Evolutionary conservation across 306 rosid genomes (phyloP), one percentile per base, ranked within the genome.

Genomic region (Lithocarpus polystachyus): DNA sequence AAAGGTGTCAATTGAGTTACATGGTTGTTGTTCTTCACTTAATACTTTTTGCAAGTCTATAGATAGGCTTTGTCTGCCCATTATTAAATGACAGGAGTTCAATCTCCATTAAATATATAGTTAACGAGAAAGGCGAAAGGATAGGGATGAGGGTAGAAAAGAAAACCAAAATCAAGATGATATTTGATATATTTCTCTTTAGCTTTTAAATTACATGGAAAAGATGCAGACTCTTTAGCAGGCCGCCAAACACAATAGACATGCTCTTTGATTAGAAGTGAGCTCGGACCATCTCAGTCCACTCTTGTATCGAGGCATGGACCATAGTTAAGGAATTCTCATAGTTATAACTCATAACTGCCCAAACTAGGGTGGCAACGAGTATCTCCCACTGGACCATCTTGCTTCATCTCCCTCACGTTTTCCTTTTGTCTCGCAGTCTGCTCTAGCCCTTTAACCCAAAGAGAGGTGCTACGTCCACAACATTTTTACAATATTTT

Each of bases 121-220:
- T 59, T 18, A 68, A 1, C 4, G 28, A 5, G 55, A 76, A 82
- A 68, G 57, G 70, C 40, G 62, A 20, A 22, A 71, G 80, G 83
- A 79, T 82, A 48, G 65, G 82, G 86, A 85, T 81, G 81, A 76
- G 77, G 81, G 31, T 81, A 52, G 73, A 22, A 72, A 52, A 61
- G 71, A 22, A 52, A 85, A 79, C 83, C 71, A 12, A 10, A 17
- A 48, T 48, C 17, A 2, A 13, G 53, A 12, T 12, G 53, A 48
- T 3, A 48, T 48, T 3, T 48, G 53, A 48, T 48, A 76, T 51
- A 71, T 74, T 60, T 73, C 56, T 56, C 12, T 68, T 5, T 40
- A 54, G 40, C 53, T 60, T 77, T 68, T 76, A 54, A 54, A 75
- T 52, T 35, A 57, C 54, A 67, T 72, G 61, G 52, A 43, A 15